Evolutionary conservation across 2,329 filamentous ascomycete species (phyloP).

Genomic region (Thielaviopsis punctulata): DNA sequence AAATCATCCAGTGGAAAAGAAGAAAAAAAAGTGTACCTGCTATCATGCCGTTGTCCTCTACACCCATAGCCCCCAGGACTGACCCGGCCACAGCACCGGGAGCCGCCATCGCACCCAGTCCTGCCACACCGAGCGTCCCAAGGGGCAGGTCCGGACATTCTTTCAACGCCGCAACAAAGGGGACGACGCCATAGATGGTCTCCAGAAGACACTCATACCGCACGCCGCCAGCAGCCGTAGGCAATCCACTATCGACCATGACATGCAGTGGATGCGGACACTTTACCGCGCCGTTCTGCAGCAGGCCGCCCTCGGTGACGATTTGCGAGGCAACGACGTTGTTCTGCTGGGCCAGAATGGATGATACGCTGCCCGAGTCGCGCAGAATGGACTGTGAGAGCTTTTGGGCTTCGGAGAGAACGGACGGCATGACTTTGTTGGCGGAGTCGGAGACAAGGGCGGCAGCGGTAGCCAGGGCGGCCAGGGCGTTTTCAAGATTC

Average conservation of each 20-base stretch:
- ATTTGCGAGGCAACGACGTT: neutral
- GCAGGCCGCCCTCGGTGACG: neutral
- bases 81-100: neutral
- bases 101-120: neutral
- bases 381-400: neutral
- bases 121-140: neutral
- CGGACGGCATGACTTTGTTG: neutral
- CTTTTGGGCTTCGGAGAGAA: neutral
- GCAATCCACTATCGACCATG: neutral
- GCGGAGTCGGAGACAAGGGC: neutral
- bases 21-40: neutral
- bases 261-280: neutral
- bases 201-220: neutral
- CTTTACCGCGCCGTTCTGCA: neutral
- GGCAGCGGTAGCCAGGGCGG: neutral
- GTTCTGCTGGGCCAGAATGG: neutral
- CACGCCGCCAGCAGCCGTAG: too few relatives aligned
- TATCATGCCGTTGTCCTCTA: neutral
- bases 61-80: neutral
- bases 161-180: neutral
- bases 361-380: neutral
- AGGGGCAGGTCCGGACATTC: neutral
- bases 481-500: neutral
- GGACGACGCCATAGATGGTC: neutral
- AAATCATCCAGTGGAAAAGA: neutral